These are phyloP conservation scores for Emmonsia crescens DNA, from an alignment of 2,329 filamentous ascomycete genomes.

Conservation along the genomic window DNA sequence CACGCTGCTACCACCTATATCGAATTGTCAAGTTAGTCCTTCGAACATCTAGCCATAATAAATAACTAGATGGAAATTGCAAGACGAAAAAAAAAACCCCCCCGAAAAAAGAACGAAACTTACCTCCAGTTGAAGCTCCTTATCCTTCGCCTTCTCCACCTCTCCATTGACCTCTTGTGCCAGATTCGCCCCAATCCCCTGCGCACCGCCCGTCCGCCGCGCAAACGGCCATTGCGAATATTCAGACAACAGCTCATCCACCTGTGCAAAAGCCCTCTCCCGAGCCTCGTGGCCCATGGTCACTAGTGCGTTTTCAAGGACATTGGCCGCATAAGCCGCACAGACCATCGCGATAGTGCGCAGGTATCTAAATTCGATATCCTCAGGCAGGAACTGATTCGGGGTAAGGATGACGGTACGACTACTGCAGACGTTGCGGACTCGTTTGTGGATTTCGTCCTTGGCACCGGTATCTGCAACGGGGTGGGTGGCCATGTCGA, in stretches of 20 bases:
- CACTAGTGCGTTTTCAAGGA: constrained; percentile 92
- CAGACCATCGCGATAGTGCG: constrained; percentile 94
- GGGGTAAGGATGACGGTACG: constrained; percentile 82
- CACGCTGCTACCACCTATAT: constrained; percentile 74
- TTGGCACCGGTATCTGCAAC: constrained; percentile 94
- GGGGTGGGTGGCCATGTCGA: constrained; percentile 98
- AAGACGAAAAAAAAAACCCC: not conserved
- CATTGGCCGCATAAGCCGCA: constrained; percentile 94
- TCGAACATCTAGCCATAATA: not conserved
- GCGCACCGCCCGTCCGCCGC: constrained; percentile 60
- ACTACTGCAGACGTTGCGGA: constrained; percentile 84
- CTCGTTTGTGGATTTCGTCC: constrained; percentile 88
- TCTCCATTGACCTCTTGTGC: constrained; percentile 82
- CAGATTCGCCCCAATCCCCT: constrained; percentile 85
- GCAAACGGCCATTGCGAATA: constrained; percentile 98
- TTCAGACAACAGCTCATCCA: constrained; percentile 87
- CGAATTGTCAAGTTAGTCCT: constrained; percentile 16
- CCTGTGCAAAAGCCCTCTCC: constrained; percentile 91
- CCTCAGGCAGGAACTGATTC: constrained; percentile 84
- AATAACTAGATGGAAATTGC: not conserved
- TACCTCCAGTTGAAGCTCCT: constrained; percentile 93
- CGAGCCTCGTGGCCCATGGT: constrained; percentile 88
- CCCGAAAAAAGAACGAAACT: constrained; percentile 21
- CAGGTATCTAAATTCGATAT: constrained; percentile 85
- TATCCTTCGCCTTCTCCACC: constrained; percentile 75